These are phyloP conservation scores for Starmerella ratchasimensis DNA, from an alignment of 805 yeast genomes.

Conservation along the genomic window DNA sequence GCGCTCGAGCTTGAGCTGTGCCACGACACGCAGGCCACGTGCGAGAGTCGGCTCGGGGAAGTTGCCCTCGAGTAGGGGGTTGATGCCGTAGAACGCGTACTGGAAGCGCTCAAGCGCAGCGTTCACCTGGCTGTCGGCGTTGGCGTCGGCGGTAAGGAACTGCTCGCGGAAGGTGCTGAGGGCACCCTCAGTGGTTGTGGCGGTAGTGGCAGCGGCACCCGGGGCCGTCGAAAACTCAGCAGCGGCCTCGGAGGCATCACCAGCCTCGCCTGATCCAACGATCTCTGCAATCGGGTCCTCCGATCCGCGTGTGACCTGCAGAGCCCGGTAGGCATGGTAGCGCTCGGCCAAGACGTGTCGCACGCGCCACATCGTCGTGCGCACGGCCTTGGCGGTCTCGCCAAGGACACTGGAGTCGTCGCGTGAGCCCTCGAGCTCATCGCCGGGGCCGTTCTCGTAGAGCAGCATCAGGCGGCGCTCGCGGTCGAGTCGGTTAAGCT, in stretches of 20 bases:
- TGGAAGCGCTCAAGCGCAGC: slow-evolving; percentile 68
- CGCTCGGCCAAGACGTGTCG: slow-evolving; percentile 82
- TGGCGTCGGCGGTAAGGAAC: slow-evolving; percentile 43
- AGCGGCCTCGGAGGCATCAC: slow-evolving; percentile 25
- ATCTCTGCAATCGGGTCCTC: background rate
- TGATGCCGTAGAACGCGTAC: slow-evolving; percentile 72
- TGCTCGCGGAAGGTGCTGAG: slow-evolving; percentile 43
- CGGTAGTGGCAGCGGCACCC: too few relatives aligned
- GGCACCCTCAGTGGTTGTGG: too few relatives aligned
- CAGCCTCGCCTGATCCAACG: too few relatives aligned
- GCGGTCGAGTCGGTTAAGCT: slow-evolving; percentile 63
- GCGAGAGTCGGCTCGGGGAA: slow-evolving; percentile 45
- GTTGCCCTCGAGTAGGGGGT: slow-evolving; percentile 49
- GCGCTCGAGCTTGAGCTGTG: slow-evolving; percentile 50
- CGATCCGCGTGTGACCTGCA: slow-evolving; percentile 18
- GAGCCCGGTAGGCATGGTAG: slow-evolving; percentile 52
- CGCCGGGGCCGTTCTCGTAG: slow-evolving; percentile 19
- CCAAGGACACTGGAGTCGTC: slow-evolving; percentile 21
- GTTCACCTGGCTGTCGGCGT: slow-evolving; percentile 45
- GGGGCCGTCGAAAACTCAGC: slow-evolving; percentile 36
- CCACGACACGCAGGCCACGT: slow-evolving; percentile 55
- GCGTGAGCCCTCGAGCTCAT: slow-evolving; percentile 12
- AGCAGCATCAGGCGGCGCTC: slow-evolving; percentile 50
- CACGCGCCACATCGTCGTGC: slow-evolving; percentile 61
- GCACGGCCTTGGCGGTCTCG: slow-evolving; percentile 32